Base-by-base conservation (phyloP, 768 basidiomycete species). In the Favolaschia claudopus region DNA sequence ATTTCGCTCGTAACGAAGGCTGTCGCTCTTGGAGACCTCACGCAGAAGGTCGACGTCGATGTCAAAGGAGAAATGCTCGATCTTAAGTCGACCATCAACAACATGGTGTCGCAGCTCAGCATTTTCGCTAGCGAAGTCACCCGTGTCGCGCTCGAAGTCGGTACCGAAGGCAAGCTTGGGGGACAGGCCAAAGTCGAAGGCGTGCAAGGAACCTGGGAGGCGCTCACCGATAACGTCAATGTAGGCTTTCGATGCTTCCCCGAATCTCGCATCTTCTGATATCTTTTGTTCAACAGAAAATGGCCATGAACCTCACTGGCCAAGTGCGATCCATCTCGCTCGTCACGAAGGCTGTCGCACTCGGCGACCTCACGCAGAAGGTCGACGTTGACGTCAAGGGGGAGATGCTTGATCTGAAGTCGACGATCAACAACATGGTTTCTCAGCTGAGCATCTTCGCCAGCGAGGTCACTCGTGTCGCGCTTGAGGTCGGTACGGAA, bases 191-290 rank as follows among this genome's bases (percentile, higher is more conserved):
- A 88, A 51, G 94, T 96, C 10, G 89, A 91, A 24, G 92, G 93
- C 62, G 93, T 95, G 22, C 90, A 95, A 70, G 94, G 94, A n/a
- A 89, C 92, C n/a, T 92, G 91, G 91, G 85, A 87, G 61, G 89
- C 93, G 70, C 77, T 92, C 73, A 92, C 92, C 55, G 77, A 85
- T 45, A 91, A 91, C 68, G 90, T 89, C 66, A 60, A 85, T 72
- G 52, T 38, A 49, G 12, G 55, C 22, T n/a, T n/a, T 45, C 19
- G 14, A 40, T 48, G 14, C 44, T 24, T 54, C 13, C 5, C 19
- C n/a, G 17, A 40, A 7, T 36, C 2, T 22, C 2, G 20, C 31
- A 42, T 1, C 31, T 60, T 12, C 53, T 56, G n/a, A n/a, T 3
- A 43, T 37, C 32, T 53, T 31, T 55, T 86, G 87, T 88, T 92